These are phyloP conservation scores for Solanum virginianum DNA, from an alignment of 257 asterid genomes.

Conservation along the genomic window DNA sequence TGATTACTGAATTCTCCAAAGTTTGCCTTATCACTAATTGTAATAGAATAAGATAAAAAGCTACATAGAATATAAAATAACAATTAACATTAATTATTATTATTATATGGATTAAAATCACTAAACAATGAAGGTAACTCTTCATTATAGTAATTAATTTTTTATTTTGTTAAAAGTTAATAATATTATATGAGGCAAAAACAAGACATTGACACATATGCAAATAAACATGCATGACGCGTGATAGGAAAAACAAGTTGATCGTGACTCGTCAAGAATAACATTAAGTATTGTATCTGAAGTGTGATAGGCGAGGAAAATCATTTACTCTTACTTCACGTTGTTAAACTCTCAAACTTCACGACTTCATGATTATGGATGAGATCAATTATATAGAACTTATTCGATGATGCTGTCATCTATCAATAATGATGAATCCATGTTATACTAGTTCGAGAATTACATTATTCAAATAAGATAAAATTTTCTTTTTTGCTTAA, in stretches of 20 bases:
- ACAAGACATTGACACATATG: not conserved
- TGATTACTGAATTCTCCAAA: no score
- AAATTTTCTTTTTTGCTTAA: no score
- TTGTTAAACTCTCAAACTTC: not conserved
- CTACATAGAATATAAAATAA: no score
- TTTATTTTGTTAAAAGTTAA: not conserved
- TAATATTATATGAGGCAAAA: not conserved
- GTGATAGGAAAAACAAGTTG: not conserved
- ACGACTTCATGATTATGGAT: no score
- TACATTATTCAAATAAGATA: no score
- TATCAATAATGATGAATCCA: no score
- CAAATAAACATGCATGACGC: not conserved
- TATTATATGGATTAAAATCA: not conserved
- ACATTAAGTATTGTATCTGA: not conserved
- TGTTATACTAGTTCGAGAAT: no score
- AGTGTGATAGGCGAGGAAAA: not conserved
- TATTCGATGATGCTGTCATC: no score
- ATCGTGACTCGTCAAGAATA: not conserved
- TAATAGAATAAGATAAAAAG: no score
- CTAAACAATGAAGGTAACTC: not conserved
- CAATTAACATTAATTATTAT: no score
- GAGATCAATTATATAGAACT: no score
- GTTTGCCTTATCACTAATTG: no score
- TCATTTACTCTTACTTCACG: not conserved
- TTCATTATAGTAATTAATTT: not conserved